Evolutionary conservation across 2,329 filamentous ascomycete species (phyloP).

Genomic region (Sarocladiaceae sp.): DNA sequence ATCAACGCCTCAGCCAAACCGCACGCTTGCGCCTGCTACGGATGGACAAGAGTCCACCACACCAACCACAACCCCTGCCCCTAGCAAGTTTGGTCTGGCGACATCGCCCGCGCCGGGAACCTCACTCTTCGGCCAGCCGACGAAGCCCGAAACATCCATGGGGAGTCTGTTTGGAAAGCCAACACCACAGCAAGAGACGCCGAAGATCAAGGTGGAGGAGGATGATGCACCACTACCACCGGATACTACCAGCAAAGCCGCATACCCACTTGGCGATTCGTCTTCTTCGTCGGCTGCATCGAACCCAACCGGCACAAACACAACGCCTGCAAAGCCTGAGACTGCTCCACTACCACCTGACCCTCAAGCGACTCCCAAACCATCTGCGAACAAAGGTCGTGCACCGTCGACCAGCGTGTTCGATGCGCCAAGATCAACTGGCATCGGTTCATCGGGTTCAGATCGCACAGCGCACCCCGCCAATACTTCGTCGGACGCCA

Average conservation of each 20-base stretch:
- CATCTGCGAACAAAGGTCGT: not conserved
- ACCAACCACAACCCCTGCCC: constrained; percentile 45
- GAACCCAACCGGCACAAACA: constrained; percentile 22
- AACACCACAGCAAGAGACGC: constrained; percentile 16
- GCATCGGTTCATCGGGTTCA: too few species aligned
- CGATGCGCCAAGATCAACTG: too few species aligned
- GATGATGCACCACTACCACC: constrained; percentile 43
- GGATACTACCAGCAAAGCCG: constrained; percentile 47
- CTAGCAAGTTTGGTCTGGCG: constrained; percentile 37
- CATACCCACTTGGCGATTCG: constrained; percentile 43
- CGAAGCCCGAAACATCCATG: not conserved
- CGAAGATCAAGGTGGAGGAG: constrained; percentile 31
- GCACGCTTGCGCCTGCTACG: not conserved
- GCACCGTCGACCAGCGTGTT: constrained; percentile 5
- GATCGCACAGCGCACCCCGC: too few species aligned
- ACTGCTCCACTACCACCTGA: constrained; percentile 6
- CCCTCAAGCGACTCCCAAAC: not conserved
- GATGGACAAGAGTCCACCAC: constrained; percentile 31
- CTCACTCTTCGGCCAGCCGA: constrained; percentile 20
- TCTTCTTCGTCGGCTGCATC: constrained; percentile 45
- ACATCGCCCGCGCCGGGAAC: constrained; percentile 26
- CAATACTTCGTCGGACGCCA: too few species aligned
- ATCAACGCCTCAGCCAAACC: constrained; percentile 29
- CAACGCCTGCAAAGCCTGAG: constrained; percentile 19
- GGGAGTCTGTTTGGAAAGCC: constrained; percentile 9